A percentile compares a stretch with the other conserved stretches of the same genome.
These are phyloP conservation scores for Aciculosporium take DNA, from an alignment of 2,329 filamentous ascomycete genomes.

Conservation along the genomic window DNA sequence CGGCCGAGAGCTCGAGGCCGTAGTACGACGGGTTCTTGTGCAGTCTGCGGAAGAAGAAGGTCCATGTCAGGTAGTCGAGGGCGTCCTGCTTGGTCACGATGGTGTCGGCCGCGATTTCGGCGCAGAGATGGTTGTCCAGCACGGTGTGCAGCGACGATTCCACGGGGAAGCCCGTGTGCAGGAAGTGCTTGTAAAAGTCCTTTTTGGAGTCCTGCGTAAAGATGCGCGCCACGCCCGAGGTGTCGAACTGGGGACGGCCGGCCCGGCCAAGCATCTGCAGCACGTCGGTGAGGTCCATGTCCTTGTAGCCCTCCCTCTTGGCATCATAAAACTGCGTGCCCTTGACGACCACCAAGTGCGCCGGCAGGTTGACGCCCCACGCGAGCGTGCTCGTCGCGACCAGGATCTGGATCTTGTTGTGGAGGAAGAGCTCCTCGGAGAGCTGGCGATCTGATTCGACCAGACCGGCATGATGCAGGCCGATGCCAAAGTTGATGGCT, in stretches of 20 bases:
- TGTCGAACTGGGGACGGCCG: conserved; percentile 91
- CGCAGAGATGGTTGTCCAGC: conserved; percentile 89
- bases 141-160: conserved; percentile 95
- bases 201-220: conserved; percentile 97
- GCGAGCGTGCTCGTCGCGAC: conserved; percentile 92
- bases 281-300: conserved; percentile 98
- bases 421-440: conserved; percentile 85
- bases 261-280: conserved; percentile 95
- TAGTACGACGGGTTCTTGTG: conserved; percentile 99
- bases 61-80: conserved; percentile 96
- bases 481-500: conserved; percentile 93
- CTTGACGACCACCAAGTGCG: conserved; percentile 93
- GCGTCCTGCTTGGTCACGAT: conserved; percentile 92
- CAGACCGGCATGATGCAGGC: conserved; percentile 89
- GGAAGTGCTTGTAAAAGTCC: conserved; percentile 97
- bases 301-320: conserved; percentile 92
- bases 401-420: conserved; percentile 96
- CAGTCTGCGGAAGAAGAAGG: conserved; percentile 92
- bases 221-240: conserved; percentile 87
- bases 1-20: conserved; percentile 80
- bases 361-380: conserved; percentile 96
- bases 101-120: conserved; percentile 86
- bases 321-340: conserved; percentile 97
- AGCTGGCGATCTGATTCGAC: conserved; percentile 88
- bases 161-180: conserved; percentile 95